These are phyloP conservation scores for Corylus heterophylla DNA, from an alignment of 306 rosid genomes.

Conservation along the genomic window DNA sequence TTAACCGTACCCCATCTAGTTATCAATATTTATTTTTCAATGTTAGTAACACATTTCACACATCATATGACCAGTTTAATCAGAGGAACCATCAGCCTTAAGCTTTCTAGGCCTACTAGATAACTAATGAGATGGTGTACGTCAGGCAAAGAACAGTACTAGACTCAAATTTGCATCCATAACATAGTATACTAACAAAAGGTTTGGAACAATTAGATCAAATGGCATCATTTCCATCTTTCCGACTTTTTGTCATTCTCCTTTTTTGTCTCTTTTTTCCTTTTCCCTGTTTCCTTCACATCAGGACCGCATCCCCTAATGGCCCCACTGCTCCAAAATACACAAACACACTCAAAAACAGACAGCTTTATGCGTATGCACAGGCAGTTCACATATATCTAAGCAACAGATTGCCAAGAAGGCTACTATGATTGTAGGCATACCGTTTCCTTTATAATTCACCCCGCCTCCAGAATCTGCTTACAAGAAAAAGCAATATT, in stretches of 20 bases:
- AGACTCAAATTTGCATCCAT: neutral
- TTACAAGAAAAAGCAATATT: too few species aligned
- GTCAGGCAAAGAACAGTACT: constrained; percentile 1
- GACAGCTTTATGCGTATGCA: neutral
- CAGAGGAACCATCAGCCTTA: neutral
- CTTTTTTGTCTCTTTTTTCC: too few species aligned
- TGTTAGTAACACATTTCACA: neutral
- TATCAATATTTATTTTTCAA: constrained; percentile 1
- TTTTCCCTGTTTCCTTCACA: too few species aligned
- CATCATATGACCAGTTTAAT: constrained; percentile 7
- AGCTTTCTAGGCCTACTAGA: constrained; percentile 1
- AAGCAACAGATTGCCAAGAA: neutral
- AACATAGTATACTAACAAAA: neutral
- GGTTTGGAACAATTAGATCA: too few species aligned
- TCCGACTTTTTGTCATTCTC: too few species aligned
- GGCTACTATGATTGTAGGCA: too few species aligned
- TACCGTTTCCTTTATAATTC: too few species aligned
- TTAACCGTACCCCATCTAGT: neutral
- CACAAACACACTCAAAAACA: neutral
- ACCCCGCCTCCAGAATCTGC: too few species aligned
- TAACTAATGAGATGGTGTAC: neutral
- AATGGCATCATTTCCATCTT: too few species aligned
- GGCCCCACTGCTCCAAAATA: constrained; percentile 8
- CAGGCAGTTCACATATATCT: neutral
- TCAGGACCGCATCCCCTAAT: neutral